Evolutionary conservation across 2,329 filamentous ascomycete genomes (phyloP), one percentile per base, ranked within the genome.

Genomic region (Aspergillus glaucus): DNA sequence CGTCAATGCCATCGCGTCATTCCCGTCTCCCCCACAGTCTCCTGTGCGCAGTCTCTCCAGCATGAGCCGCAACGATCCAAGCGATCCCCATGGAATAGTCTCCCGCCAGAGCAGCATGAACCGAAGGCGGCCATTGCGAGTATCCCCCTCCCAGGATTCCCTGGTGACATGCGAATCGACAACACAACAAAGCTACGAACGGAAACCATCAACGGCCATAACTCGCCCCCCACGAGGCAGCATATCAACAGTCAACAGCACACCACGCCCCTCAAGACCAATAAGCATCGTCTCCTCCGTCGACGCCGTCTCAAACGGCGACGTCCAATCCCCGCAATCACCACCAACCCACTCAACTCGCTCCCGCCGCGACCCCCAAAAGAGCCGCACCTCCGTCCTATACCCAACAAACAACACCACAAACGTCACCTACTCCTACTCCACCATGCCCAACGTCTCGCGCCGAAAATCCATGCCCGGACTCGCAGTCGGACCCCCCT

Each of bases 391-490:
- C 17, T 57, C 58, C 12, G 36, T 54, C 7, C 15, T 50, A 2
- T 52, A 53, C 14, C 39, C 28, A 8, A n/a, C 37, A 8, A 46
- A 55, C 15, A 43, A 26, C 9, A 39, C 39, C n/a, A 17, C 30
- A 8, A 44, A 53, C 21, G 40, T 26, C 9, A 34, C 43, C 17
- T 8, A 19, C 17, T 21, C 40, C 22, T 28, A 26, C 41, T 43
- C 30, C 48, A 50, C 22, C 46, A 50, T 26, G 37, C 40, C 47
- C 6, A 57, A 47, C 28, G 55, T 64, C 50, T 48, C 55, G 7
- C 62, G 61, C 19, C 65, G 64, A 10, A 67, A 67, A 47, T 66
- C 64, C 44, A 61, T 67, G 57, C 61, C 60, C 2, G 65, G 65
- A 1, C 50, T 67, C 14, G 47, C 53, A 8, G 51, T 61, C 26